Percentiles rank a stretch among this genome's conserved stretches.
These are phyloP conservation scores for Ophiostoma sp. DNA, from an alignment of 2,329 filamentous ascomycete species.

Conservation along the genomic window DNA sequence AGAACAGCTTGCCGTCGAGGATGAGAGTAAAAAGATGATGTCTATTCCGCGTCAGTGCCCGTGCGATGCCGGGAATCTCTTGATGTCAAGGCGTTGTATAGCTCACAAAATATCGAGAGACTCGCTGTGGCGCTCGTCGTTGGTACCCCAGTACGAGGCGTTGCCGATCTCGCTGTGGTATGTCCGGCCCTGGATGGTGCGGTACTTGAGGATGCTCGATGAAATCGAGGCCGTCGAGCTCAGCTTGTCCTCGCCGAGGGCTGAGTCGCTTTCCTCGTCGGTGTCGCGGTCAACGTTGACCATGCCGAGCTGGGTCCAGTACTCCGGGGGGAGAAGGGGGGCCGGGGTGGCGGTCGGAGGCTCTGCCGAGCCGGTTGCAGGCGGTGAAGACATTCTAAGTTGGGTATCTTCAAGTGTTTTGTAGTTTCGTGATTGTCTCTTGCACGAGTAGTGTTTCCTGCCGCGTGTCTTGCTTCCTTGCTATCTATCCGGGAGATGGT, in stretches of 20 bases:
- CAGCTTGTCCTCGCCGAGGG: slow-evolving; percentile 14
- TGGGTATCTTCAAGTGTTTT: not conserved
- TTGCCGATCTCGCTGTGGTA: slow-evolving; percentile 31
- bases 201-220: slow-evolving; percentile 32
- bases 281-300: slow-evolving; percentile 3
- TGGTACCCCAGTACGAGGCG: slow-evolving; percentile 32
- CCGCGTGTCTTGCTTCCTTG: too few relatives aligned
- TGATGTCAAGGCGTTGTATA: too few relatives aligned
- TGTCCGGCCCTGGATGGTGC: slow-evolving; percentile 32
- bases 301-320: slow-evolving; percentile 13
- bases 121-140: slow-evolving; percentile 33
- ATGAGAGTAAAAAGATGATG: not conserved
- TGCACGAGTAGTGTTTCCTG: not conserved
- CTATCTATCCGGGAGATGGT: not conserved
- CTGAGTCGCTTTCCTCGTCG: slow-evolving; percentile 17
- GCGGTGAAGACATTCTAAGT: too few relatives aligned
- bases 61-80: too few relatives aligned
- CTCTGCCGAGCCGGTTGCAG: not conserved
- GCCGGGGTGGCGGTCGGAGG: not conserved
- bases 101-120: slow-evolving; percentile 32
- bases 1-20: not conserved
- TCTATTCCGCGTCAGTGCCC: not conserved
- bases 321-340: slow-evolving; percentile 6
- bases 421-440: not conserved
- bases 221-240: slow-evolving; percentile 31